Evolutionary conservation across 2,329 filamentous ascomycete genomes (phyloP), one percentile per base, ranked within the genome.

Genomic region (Chaetomium olivaceum): DNA sequence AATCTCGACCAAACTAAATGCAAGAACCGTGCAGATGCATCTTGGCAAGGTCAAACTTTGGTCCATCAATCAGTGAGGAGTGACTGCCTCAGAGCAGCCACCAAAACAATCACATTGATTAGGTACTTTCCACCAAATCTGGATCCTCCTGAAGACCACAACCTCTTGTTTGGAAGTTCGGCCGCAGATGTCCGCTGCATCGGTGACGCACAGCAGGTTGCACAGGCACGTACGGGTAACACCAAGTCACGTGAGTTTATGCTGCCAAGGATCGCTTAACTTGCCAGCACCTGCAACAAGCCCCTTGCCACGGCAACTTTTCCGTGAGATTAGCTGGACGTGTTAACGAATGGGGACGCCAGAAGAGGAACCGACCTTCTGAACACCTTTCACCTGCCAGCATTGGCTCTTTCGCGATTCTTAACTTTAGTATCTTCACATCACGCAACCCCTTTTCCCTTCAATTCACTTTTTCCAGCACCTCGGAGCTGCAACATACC

Each of bases 321-420:
- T 61, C 67, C 59, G 65, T 60, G 58, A 68, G 68, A 67, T 64
- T 54, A 66, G 56, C 68, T 62, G 67, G 69, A 60, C 39, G 16
- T 43, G 64, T 59, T 65, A 63, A 55, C 61, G 60, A 65, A 63
- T 70, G 55, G 68, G 58, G 64, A 61, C 51, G 67, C 67, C 52
- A 63, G 31, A 66, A 69, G 56, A 61, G 57, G 67, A 66, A 66
- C 69, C 69, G 65, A 71, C 67, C 71, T 71, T 73, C 68, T 73
- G 71, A 71, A 73, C 71, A 73, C 71, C 71, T 73, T 73, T 70
- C 71, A 72, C 68, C 69, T 70, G 67, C 61, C 39, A 61, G 56
- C 60, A 61, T 25, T 25, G 46, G 51, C 21, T 60, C 27, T 5
- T 64, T 68, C 60, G 57, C 59, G 63, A 64, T 50, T 43, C 55